Evolutionary conservation across 208 protist species (phyloP).

Genomic region (Naegleria lovaniensis): DNA sequence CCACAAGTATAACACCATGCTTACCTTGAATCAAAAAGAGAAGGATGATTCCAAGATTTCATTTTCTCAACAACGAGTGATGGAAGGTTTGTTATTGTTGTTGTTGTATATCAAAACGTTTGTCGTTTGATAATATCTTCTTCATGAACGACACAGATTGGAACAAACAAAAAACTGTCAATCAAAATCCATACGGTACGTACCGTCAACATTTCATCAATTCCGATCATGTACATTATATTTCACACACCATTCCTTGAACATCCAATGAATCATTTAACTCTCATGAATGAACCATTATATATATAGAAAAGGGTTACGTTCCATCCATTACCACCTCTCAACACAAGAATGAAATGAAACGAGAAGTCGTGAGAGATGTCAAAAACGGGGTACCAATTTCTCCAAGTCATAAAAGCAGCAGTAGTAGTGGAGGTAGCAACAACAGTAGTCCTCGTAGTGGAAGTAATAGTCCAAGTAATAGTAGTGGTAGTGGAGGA

Average conservation of each 20-base stretch:
- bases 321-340: background rate
- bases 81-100: background rate
- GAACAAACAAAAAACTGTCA: background rate
- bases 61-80: background rate
- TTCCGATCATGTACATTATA: too few relatives aligned
- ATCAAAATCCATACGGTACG: background rate
- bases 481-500: background rate
- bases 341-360: background rate
- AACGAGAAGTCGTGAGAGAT: background rate
- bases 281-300: too few relatives aligned
- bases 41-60: background rate
- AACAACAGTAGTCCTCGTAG: too few relatives aligned
- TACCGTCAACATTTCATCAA: too few relatives aligned
- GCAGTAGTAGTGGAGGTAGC: too few relatives aligned
- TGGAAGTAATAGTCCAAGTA: too few relatives aligned
- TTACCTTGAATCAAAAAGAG: background rate
- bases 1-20: background rate
- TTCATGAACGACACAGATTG: too few relatives aligned
- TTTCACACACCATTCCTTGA: too few relatives aligned
- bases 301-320: background rate
- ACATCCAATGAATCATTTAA: too few relatives aligned
- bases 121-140: too few relatives aligned
- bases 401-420: too few relatives aligned
- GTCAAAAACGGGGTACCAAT: background rate
- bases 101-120: too few relatives aligned